Percentiles rank a stretch among this genome's conserved stretches.
These are phyloP conservation scores for Lentinula novae-zelandiae DNA, from an alignment of 1,284 basidiomycete genomes.

Conservation along the genomic window DNA sequence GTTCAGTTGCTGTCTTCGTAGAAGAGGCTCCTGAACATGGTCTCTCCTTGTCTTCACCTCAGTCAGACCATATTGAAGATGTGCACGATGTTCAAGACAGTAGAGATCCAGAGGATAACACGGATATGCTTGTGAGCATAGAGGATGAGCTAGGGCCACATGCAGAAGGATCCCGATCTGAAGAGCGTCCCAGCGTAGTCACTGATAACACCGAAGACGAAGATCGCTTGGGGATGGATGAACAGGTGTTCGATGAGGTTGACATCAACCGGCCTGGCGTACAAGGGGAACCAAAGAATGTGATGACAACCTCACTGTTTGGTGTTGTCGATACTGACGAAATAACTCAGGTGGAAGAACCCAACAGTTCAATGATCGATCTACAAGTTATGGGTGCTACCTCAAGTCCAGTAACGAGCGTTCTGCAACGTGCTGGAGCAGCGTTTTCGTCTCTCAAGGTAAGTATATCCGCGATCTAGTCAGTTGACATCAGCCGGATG, in stretches of 20 bases:
- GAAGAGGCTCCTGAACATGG: background rate
- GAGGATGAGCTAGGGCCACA: background rate
- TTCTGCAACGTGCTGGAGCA: background rate
- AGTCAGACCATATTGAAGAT: background rate
- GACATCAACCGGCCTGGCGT: background rate
- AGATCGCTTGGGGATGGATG: background rate
- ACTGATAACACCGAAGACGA: background rate
- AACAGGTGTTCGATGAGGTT: constrained; percentile 1
- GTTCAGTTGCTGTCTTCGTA: background rate
- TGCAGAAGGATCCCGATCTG: background rate
- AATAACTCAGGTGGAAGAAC: background rate
- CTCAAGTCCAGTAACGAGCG: background rate
- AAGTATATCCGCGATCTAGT: background rate
- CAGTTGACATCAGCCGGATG: background rate
- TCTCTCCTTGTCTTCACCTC: background rate
- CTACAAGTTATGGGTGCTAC: background rate
- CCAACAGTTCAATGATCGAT: background rate
- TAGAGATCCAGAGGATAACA: background rate
- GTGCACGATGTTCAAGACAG: background rate
- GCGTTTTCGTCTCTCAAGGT: background rate
- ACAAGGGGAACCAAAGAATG: background rate
- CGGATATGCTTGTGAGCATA: background rate
- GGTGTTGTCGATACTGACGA: background rate
- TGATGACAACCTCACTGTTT: background rate
- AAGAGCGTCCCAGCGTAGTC: background rate